phyloP scores from a whole-genome alignment of 805 yeast genomes.

The Starmera pachycereana region DNA sequence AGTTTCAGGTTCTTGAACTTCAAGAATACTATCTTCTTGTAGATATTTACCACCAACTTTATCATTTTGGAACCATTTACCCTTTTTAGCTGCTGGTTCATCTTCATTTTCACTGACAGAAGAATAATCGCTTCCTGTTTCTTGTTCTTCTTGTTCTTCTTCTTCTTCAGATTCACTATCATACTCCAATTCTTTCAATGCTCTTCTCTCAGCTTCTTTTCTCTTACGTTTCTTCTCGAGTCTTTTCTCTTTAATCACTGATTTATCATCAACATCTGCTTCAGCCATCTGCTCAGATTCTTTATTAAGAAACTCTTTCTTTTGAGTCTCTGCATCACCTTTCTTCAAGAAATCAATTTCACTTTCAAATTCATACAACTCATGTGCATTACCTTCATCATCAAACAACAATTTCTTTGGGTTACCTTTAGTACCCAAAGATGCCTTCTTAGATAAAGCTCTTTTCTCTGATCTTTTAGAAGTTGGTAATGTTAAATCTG shows the following conservation, averaged over 20 bases:
- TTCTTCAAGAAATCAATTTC: conserved; percentile 74
- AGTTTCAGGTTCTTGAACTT: conserved; percentile 81
- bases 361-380: conserved; percentile 81
- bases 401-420: conserved; percentile 81
- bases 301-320: conserved; percentile 50
- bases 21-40: conserved; percentile 36
- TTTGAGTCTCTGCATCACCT: conserved; percentile 62
- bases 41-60: conserved; percentile 20
- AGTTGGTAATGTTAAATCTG: conserved; percentile 49
- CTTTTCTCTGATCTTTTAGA: conserved; percentile 80
- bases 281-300: conserved; percentile 61
- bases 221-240: conserved; percentile 85
- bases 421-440: conserved; percentile 48
- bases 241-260: conserved; percentile 62
- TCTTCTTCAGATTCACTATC: conserved; percentile 20
- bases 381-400: conserved; percentile 90
- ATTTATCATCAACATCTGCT: conserved; percentile 74
- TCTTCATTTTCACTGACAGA: conserved; percentile 16
- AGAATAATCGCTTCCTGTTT: conserved; percentile 19
- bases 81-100: conserved; percentile 21
- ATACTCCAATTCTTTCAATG: conserved; percentile 16
- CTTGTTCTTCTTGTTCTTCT: conserved; percentile 18
- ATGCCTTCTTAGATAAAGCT: conserved; percentile 78
- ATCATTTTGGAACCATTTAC: conserved; percentile 29
- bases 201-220: conserved; percentile 61